These are phyloP conservation scores for Boletus smithii DNA, from an alignment of 1,284 basidiomycete genomes.

Conservation along the genomic window DNA sequence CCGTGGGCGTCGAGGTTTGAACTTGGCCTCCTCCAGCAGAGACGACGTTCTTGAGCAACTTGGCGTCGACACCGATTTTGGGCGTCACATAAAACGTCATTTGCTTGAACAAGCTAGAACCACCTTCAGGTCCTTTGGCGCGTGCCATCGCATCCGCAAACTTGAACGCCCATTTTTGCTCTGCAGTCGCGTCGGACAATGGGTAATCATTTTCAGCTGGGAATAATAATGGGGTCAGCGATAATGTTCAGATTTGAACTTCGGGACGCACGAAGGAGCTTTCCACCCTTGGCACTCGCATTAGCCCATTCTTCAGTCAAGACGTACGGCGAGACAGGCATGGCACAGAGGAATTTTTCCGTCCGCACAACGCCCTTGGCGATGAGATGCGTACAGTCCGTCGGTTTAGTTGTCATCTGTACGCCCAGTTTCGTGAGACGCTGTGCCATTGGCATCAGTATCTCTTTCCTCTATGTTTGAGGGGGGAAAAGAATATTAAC, in stretches of 20 bases:
- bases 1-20: slow-evolving; percentile 49
- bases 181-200: slow-evolving; percentile 57
- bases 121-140: slow-evolving; percentile 45
- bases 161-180: slow-evolving; percentile 62
- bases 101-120: slow-evolving; percentile 54
- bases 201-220: slow-evolving; percentile 62
- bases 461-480: neutral
- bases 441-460: slow-evolving; percentile 36
- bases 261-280: slow-evolving; percentile 56
- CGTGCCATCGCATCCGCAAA: slow-evolving; percentile 56
- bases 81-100: slow-evolving; percentile 73
- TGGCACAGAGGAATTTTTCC: slow-evolving; percentile 77
- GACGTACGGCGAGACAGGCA: slow-evolving; percentile 59
- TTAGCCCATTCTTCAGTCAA: slow-evolving; percentile 66
- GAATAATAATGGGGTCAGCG: slow-evolving; percentile 1
- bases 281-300: slow-evolving; percentile 52
- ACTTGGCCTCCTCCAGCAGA: slow-evolving; percentile 68
- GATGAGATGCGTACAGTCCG: slow-evolving; percentile 75
- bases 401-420: slow-evolving; percentile 54
- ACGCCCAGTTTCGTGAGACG: slow-evolving; percentile 60
- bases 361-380: slow-evolving; percentile 68
- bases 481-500: no score
- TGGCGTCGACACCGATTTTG: slow-evolving; percentile 51
- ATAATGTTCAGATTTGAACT: neutral
- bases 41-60: slow-evolving; percentile 64